A percentile compares a stretch with the other conserved stretches of the same genome.
phyloP scores from a whole-genome alignment of 2,329 filamentous ascomycete genomes.

The Monosporascus sp. region DNA sequence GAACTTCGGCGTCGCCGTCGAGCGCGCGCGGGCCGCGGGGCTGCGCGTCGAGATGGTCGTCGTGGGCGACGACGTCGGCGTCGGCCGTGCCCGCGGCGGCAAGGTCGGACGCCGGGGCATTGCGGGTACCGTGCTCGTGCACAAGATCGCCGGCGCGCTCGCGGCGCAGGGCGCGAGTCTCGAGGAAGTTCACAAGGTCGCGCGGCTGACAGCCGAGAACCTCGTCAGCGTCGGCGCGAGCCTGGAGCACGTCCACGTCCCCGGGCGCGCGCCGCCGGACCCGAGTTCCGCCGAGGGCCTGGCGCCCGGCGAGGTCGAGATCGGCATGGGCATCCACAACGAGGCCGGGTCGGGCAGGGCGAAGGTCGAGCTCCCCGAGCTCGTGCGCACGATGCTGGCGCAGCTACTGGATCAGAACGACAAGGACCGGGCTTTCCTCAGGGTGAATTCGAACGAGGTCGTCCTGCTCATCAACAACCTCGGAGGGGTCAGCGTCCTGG shows the following conservation, averaged over 20 bases:
- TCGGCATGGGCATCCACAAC: slow-evolving; percentile 77
- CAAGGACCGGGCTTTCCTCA: slow-evolving; percentile 64
- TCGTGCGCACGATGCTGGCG: slow-evolving; percentile 60
- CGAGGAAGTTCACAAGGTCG: slow-evolving; percentile 66
- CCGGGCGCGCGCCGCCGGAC: slow-evolving; percentile 59
- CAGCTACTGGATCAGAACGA: slow-evolving; percentile 63
- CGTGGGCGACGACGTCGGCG: slow-evolving; percentile 86
- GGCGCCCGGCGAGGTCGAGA: slow-evolving; percentile 50
- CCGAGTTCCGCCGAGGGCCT: slow-evolving; percentile 48
- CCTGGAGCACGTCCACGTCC: slow-evolving; percentile 87
- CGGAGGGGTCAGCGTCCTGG: slow-evolving; percentile 66
- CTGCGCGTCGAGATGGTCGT: slow-evolving; percentile 81
- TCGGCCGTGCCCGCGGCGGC: slow-evolving; percentile 74
- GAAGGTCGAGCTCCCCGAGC: slow-evolving; percentile 44
- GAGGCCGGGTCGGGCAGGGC: slow-evolving; percentile 53
- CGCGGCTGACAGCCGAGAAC: slow-evolving; percentile 66
- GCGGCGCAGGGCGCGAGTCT: slow-evolving; percentile 65
- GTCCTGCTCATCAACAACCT: slow-evolving; percentile 72
- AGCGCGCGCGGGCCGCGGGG: slow-evolving; percentile 80
- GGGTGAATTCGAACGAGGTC: slow-evolving; percentile 56
- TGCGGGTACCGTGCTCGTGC: slow-evolving; percentile 84
- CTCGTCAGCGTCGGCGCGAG: slow-evolving; percentile 81
- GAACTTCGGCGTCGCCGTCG: slow-evolving; percentile 89
- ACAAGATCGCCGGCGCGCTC: slow-evolving; percentile 82
- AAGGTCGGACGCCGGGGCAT: slow-evolving; percentile 90